Evolutionary conservation across 257 asterid genomes (phyloP).

Genomic region (Solanum boliviense): DNA sequence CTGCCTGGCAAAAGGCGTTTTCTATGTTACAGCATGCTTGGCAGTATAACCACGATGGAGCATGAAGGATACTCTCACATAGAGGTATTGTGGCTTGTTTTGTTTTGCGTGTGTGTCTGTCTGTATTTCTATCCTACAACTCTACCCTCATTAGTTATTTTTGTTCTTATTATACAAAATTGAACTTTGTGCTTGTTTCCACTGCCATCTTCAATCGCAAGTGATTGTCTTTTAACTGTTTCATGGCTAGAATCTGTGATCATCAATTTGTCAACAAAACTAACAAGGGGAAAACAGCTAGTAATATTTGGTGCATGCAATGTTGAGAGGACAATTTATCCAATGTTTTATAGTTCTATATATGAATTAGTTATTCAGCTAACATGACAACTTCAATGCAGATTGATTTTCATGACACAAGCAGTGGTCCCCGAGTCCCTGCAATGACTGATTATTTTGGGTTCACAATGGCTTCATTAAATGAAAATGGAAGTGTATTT

Average conservation of each 20-base stretch:
- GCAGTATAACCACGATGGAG: conserved; percentile 83
- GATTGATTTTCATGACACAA: conserved; percentile 95
- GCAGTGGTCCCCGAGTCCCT: conserved; percentile 90
- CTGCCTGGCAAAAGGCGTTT: conserved; percentile 84
- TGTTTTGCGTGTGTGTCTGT: not conserved
- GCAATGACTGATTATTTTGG: conserved; percentile 98
- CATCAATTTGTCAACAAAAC: not conserved
- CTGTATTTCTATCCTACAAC: not conserved
- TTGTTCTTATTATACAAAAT: not conserved
- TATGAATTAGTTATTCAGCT: conserved; percentile 5
- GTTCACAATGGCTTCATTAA: conserved; percentile 87
- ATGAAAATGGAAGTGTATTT: conserved; percentile 74
- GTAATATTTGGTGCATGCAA: not conserved
- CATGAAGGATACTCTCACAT: conserved; percentile 92
- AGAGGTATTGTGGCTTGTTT: conserved; percentile 46
- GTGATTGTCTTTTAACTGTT: not conserved
- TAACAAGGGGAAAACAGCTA: not conserved
- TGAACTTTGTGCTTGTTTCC: not conserved
- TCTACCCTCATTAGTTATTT: not conserved
- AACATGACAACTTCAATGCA: conserved; percentile 29
- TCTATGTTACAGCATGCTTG: conserved; percentile 88
- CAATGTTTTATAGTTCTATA: not conserved
- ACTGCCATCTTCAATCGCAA: not conserved
- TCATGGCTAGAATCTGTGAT: not conserved
- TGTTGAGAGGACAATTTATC: not conserved